Evolutionary conservation across 2,329 filamentous ascomycete species (phyloP).

Genomic region (Fusarium sp.): DNA sequence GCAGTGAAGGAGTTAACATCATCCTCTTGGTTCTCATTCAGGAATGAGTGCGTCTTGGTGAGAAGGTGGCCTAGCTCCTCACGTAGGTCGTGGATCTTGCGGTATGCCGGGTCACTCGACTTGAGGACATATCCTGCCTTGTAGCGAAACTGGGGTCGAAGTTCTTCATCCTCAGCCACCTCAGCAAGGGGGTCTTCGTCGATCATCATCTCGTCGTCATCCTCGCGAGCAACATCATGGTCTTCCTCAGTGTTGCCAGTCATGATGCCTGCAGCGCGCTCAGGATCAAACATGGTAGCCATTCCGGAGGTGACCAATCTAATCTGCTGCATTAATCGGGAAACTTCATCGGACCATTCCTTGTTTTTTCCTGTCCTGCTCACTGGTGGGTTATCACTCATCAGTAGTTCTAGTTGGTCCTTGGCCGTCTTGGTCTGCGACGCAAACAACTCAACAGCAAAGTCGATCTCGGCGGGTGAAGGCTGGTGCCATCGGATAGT

Average conservation of each 20-base stretch:
- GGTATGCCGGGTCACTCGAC: conserved; percentile 69
- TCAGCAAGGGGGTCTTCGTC: conserved; percentile 70
- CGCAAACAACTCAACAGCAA: conserved; percentile 90
- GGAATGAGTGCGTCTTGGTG: conserved; percentile 86
- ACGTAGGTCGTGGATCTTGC: conserved; percentile 82
- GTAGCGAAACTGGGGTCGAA: conserved; percentile 89
- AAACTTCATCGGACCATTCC: conserved; percentile 98
- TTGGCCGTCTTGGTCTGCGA: conserved; percentile 84
- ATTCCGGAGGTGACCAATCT: conserved; percentile 91
- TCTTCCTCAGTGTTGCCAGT: conserved; percentile 59
- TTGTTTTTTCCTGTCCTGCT: conserved; percentile 96
- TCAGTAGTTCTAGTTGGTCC: conserved; percentile 80
- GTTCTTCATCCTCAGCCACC: conserved; percentile 81
- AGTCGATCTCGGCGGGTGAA: conserved; percentile 81
- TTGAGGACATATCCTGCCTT: conserved; percentile 86
- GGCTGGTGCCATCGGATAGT: conserved; percentile 94
- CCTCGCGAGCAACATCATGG: conserved; percentile 62
- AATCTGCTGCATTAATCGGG: conserved; percentile 87
- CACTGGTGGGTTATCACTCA: conserved; percentile 82
- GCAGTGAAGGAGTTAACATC: conserved; percentile 96
- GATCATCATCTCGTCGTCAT: conserved; percentile 59
- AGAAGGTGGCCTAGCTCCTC: conserved; percentile 84
- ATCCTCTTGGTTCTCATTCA: conserved; percentile 88
- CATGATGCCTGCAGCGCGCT: conserved; percentile 71
- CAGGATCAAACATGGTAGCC: conserved; percentile 88